Evolutionary conservation across 176 grass and related monocot species (phyloP).

Genomic region (Pontederia paniculata): DNA sequence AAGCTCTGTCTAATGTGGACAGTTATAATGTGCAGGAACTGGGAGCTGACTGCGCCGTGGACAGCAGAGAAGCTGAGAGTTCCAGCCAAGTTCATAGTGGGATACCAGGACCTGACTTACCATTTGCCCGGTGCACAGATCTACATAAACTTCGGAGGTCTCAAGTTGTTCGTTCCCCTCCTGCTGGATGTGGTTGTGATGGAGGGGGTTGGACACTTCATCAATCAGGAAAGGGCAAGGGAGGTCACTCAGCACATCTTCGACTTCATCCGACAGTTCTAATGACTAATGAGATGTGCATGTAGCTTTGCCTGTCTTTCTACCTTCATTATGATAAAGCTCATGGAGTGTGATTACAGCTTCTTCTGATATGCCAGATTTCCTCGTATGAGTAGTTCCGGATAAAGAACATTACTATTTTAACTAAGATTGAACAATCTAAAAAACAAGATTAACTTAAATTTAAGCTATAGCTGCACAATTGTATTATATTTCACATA

Average conservation of each 20-base stretch:
- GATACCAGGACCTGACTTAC: neutral
- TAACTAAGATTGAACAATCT: too few species aligned
- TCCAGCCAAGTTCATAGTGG: conserved; percentile 6
- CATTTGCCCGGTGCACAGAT: neutral
- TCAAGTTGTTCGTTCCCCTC: conserved; percentile 1
- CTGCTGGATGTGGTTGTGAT: neutral
- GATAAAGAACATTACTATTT: too few species aligned
- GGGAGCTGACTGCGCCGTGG: conserved; percentile 13
- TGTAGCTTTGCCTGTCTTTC: neutral
- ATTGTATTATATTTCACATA: too few species aligned
- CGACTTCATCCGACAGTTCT: conserved; percentile 10
- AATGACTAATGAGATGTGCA: neutral
- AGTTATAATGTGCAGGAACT: conserved; percentile 7
- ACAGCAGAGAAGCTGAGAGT: neutral
- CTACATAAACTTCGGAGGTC: conserved; percentile 10
- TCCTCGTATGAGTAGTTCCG: too few species aligned
- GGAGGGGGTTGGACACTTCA: neutral
- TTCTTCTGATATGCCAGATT: too few species aligned
- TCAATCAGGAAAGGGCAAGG: conserved; percentile 16
- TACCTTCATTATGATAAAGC: too few species aligned
- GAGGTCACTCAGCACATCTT: conserved; percentile 9
- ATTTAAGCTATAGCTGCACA: too few species aligned
- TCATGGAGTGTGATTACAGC: too few species aligned
- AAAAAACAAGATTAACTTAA: too few species aligned
- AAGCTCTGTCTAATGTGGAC: too few species aligned